These are phyloP conservation scores for Microsporum ferrugineum DNA, from an alignment of 2,329 filamentous ascomycete species.

Conservation along the genomic window DNA sequence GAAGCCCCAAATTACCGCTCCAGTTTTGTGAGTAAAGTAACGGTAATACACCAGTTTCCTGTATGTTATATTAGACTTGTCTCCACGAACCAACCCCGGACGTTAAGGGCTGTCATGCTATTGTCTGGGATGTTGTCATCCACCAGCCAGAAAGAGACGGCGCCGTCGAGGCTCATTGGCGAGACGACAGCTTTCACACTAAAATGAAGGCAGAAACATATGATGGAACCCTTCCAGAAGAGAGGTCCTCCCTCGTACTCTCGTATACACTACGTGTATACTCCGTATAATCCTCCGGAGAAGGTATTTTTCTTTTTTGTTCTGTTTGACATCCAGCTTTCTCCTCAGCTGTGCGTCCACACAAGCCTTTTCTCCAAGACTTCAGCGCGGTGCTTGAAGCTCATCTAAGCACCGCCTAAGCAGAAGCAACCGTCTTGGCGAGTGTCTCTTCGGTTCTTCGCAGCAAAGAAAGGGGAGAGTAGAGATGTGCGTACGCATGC, in stretches of 20 bases:
- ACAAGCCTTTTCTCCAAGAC: slow-evolving; percentile 2
- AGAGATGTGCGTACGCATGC: too few relatives aligned
- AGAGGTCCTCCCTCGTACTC: not conserved
- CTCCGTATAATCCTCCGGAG: not conserved
- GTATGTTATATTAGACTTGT: too few relatives aligned
- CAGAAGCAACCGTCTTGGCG: not conserved
- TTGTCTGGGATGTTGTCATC: too few relatives aligned
- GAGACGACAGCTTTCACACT: not conserved
- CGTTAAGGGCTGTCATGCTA: too few relatives aligned
- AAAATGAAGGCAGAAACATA: not conserved
- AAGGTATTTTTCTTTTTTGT: too few relatives aligned
- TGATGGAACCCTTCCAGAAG: not conserved
- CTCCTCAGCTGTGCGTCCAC: not conserved
- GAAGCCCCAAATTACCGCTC: too few relatives aligned
- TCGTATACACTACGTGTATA: not conserved
- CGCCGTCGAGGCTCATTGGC: not conserved
- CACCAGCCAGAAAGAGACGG: not conserved
- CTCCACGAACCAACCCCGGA: too few relatives aligned
- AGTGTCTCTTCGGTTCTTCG: not conserved
- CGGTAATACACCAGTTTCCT: too few relatives aligned
- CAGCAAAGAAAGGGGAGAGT: too few relatives aligned
- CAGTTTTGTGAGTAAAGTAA: too few relatives aligned
- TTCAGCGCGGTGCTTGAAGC: not conserved
- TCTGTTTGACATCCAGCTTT: not conserved
- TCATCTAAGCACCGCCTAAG: not conserved